Conservation (phyloP, 768 basidiomycete species). For the Mycena epipterygia region DNA sequence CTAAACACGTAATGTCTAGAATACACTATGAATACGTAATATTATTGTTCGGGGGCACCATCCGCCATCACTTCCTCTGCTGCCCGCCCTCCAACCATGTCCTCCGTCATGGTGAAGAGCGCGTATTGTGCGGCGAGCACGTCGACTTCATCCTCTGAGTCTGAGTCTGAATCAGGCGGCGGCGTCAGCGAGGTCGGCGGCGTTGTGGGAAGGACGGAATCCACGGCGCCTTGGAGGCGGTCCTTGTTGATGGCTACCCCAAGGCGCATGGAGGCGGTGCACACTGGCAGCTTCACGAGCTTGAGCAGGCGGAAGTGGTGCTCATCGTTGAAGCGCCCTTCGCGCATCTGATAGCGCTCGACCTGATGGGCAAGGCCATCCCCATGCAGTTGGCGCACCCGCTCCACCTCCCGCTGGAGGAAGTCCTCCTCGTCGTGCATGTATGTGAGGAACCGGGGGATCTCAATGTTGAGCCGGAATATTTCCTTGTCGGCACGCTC, state of each 20-base stretch:
- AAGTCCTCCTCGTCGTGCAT: too few species aligned
- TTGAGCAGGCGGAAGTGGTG: background rate
- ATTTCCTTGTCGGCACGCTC: constrained; percentile 40
- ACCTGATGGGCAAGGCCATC: background rate
- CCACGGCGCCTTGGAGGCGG: background rate
- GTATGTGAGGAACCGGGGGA: constrained; percentile 30
- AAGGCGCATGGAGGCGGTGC: background rate
- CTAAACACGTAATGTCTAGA: too few species aligned
- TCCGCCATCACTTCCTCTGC: too few species aligned
- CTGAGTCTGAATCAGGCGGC: background rate
- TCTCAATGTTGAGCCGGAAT: constrained; percentile 37
- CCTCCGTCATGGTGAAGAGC: background rate
- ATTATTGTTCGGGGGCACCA: too few species aligned
- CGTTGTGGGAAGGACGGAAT: background rate
- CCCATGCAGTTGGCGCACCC: background rate
- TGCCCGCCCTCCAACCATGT: background rate
- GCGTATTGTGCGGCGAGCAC: background rate
- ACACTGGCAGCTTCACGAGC: background rate
- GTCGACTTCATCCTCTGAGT: background rate
- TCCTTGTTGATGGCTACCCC: background rate
- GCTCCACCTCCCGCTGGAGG: too few species aligned
- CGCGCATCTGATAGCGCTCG: background rate
- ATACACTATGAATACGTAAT: too few species aligned
- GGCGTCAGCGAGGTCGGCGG: background rate
- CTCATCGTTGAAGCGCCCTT: background rate